phyloP scores from a whole-genome alignment of 257 asterid species.

The Solanum commersonii region DNA sequence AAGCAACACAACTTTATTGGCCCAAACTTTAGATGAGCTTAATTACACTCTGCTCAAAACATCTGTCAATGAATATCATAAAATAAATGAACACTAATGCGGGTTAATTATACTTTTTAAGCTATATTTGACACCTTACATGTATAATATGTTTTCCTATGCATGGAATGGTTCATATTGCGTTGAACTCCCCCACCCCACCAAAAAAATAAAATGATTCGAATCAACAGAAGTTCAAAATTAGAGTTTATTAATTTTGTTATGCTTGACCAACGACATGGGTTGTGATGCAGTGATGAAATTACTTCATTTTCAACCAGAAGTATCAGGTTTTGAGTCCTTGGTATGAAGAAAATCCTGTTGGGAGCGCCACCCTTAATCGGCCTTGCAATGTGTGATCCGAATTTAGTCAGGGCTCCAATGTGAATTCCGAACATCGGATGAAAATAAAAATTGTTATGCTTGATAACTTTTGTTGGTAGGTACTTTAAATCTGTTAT shows the following conservation, averaged over 20 bases:
- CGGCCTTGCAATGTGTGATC: fast-evolving
- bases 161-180: not conserved
- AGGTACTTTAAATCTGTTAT: not conserved
- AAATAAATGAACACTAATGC: not conserved
- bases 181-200: not conserved
- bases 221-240: not conserved
- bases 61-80: not conserved
- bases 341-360: too few relatives aligned
- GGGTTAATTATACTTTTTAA: not conserved
- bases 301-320: too few relatives aligned
- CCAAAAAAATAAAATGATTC: not conserved
- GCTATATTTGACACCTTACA: not conserved
- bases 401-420: not conserved
- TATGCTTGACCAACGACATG: not conserved
- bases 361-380: not conserved
- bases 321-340: not conserved
- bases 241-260: not conserved
- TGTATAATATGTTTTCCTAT: not conserved
- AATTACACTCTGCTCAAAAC: not conserved
- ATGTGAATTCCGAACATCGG: too few relatives aligned
- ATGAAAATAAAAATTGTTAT: not conserved
- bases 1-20: not conserved
- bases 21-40: not conserved
- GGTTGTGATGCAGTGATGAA: not conserved
- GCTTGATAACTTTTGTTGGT: not conserved